Evolutionary conservation across 164 flowering plant species (phyloP).

Genomic region (Aristolochia contorta): DNA sequence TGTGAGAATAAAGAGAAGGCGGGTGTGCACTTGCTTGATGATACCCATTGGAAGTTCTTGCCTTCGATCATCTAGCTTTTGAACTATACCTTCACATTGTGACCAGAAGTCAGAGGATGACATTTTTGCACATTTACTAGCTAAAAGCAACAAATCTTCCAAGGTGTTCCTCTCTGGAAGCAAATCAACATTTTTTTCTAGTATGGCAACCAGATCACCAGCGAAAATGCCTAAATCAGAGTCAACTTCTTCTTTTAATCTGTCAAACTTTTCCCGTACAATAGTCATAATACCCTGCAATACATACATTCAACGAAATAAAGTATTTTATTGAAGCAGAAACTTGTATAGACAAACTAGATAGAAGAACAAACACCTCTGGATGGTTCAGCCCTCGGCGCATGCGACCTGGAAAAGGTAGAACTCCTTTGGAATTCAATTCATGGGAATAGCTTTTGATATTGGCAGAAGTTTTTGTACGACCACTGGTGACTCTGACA

Average conservation of each 20-base stretch:
- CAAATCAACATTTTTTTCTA: conserved; percentile 48
- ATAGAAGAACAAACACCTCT: conserved; percentile 39
- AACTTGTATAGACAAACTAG: not conserved
- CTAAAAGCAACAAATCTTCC: conserved; percentile 76
- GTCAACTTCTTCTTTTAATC: conserved; percentile 82
- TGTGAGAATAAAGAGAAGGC: conserved; percentile 88
- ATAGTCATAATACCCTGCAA: conserved; percentile 65
- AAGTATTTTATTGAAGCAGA: not conserved
- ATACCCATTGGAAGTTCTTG: conserved; percentile 84
- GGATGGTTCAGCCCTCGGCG: conserved; percentile 69
- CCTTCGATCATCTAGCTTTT: conserved; percentile 79
- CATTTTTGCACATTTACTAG: conserved; percentile 80
- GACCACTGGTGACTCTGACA: conserved; percentile 76
- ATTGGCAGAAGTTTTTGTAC: conserved; percentile 54
- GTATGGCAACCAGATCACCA: conserved; percentile 71
- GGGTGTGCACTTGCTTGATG: conserved; percentile 74
- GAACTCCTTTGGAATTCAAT: conserved; percentile 91
- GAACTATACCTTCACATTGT: conserved; percentile 87
- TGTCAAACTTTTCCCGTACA: conserved; percentile 63
- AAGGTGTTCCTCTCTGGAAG: conserved; percentile 56
- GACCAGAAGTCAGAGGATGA: conserved; percentile 78
- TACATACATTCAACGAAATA: not conserved
- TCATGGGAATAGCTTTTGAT: conserved; percentile 96
- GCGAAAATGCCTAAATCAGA: conserved; percentile 72
- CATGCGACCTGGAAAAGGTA: conserved; percentile 77